Conservation (phyloP, 225 moss, liverwort and hornwort species). For the Bryoerythrophyllum caledonicum region DNA sequence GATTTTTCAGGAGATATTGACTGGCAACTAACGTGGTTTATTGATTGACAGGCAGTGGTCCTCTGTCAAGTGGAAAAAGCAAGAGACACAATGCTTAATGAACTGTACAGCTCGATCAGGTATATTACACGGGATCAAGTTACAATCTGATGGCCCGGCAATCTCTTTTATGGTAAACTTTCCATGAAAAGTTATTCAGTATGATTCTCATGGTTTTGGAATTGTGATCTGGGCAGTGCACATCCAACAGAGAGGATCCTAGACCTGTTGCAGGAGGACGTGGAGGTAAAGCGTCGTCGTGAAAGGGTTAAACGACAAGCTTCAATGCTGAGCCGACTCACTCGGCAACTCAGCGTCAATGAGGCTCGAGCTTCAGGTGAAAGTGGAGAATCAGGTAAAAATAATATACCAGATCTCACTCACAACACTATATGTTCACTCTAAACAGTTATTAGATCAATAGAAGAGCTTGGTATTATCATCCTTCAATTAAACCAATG, state of each 20-base stretch:
- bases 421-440: neutral
- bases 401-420: neutral
- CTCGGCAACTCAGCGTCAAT: conserved; percentile 85
- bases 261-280: conserved; percentile 88
- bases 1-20: neutral
- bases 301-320: conserved; percentile 80
- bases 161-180: too few species aligned
- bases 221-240: conserved; percentile 47
- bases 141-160: neutral
- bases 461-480: too few species aligned
- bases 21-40: neutral
- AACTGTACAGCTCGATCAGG: conserved; percentile 96
- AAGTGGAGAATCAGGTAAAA: conserved; percentile 54
- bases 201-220: conserved; percentile 7
- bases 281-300: conserved; percentile 74
- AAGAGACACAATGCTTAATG: conserved; percentile 96
- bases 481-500: too few species aligned
- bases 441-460: too few species aligned
- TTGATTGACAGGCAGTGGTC: conserved; percentile 75
- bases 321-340: conserved; percentile 66
- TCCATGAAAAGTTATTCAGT: neutral
- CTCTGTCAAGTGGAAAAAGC: conserved; percentile 99
- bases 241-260: conserved; percentile 83
- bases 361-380: conserved; percentile 86
- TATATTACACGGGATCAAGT: conserved; percentile 17